phyloP scores from a whole-genome alignment of 2,329 filamentous ascomycete species.

The Malbranchea zuffiana region DNA sequence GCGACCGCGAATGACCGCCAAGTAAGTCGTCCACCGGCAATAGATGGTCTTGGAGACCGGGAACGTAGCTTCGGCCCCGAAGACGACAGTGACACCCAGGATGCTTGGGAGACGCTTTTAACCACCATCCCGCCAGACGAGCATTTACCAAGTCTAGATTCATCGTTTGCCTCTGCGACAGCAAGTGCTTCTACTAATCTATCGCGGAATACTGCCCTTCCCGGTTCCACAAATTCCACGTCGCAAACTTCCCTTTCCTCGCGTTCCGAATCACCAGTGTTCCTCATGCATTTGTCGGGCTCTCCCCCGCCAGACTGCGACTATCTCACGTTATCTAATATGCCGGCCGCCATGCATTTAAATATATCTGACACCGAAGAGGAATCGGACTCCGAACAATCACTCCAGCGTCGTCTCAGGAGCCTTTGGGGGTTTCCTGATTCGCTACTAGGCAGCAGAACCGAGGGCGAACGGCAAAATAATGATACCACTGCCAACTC shows the following conservation, averaged over 20 bases:
- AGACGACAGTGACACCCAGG: slow-evolving; percentile 40
- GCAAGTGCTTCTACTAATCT: slow-evolving; percentile 22
- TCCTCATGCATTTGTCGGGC: slow-evolving; percentile 22
- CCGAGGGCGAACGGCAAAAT: not conserved
- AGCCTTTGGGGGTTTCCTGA: not conserved
- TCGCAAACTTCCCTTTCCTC: slow-evolving; percentile 32
- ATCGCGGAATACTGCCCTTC: slow-evolving; percentile 20
- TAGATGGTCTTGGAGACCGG: slow-evolving; percentile 74
- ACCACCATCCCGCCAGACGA: slow-evolving; percentile 72
- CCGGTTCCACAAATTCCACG: slow-evolving; percentile 32
- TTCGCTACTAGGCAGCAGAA: not conserved
- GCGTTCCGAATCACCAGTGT: slow-evolving; percentile 14
- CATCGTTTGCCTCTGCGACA: slow-evolving; percentile 61
- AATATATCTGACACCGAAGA: slow-evolving; percentile 8
- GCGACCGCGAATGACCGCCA: slow-evolving; percentile 17
- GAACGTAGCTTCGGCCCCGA: slow-evolving; percentile 65
- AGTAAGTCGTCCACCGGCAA: slow-evolving; percentile 17
- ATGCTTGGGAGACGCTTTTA: slow-evolving; percentile 68
- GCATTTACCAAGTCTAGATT: slow-evolving; percentile 65
- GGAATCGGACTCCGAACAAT: slow-evolving; percentile 19
- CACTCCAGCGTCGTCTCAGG: slow-evolving; percentile 6
- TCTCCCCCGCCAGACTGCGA: slow-evolving; percentile 29
- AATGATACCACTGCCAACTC: not conserved
- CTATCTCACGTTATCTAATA: slow-evolving; percentile 21
- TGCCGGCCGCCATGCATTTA: too few relatives aligned